These are phyloP conservation scores for Chloropicon primus DNA, from an alignment of 139 green algal genomes.

Conservation along the genomic window DNA sequence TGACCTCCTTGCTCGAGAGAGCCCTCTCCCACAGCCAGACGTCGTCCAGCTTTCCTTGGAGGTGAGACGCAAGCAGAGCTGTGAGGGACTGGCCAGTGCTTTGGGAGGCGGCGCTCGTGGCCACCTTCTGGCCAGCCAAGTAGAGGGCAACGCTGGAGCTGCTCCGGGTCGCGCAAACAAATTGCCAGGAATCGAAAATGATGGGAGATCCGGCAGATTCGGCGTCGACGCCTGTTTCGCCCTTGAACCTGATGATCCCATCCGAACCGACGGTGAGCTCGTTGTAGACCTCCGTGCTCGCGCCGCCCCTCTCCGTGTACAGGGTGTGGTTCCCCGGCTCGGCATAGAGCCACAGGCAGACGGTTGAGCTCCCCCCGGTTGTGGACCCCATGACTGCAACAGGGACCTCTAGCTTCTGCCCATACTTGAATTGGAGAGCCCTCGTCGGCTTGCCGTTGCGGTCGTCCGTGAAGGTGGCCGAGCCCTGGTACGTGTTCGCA, in stretches of 20 bases:
- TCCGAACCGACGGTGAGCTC: neutral
- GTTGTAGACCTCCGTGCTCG: neutral
- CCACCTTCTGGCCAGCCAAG: neutral
- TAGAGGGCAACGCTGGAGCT: neutral
- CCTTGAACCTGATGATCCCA: constrained; percentile 2
- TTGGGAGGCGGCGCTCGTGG: neutral
- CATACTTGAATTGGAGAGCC: constrained; percentile 4
- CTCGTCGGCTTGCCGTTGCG: neutral
- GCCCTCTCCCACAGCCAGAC: neutral
- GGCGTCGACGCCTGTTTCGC: neutral
- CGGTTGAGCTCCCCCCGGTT: neutral
- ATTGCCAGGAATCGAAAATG: constrained; percentile 13
- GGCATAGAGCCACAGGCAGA: constrained; percentile 13
- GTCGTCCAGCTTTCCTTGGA: constrained; percentile 10
- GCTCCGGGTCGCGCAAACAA: constrained; percentile 4
- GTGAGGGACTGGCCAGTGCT: neutral
- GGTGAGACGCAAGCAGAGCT: constrained; percentile 1
- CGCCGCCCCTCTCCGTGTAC: constrained; percentile 1
- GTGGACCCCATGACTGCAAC: neutral
- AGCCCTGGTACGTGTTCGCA: constrained; percentile 11
- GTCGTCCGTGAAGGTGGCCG: neutral
- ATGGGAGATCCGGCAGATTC: too few relatives aligned
- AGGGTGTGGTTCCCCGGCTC: neutral
- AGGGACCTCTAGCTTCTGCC: constrained; percentile 8
- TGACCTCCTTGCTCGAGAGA: neutral